phyloP scores from a whole-genome alignment of 2,329 filamentous ascomycete genomes.

The Lomentospora prolificans region DNA sequence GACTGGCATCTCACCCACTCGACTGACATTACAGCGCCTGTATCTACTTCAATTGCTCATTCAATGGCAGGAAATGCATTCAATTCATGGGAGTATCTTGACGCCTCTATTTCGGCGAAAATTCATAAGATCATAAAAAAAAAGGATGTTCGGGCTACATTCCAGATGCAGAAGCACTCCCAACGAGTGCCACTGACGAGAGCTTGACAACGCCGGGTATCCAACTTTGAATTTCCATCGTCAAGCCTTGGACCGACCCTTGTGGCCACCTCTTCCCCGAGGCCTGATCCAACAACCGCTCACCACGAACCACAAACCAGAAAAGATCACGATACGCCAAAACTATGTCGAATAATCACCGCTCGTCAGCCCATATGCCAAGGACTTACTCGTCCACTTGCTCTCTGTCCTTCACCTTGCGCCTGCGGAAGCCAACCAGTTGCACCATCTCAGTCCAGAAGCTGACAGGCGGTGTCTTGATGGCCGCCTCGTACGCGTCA shows the following conservation, averaged over 20 bases:
- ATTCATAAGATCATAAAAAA: neutral
- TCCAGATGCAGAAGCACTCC: neutral
- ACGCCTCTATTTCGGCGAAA: neutral
- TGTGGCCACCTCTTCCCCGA: neutral
- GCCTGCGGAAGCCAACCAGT: slow-evolving; percentile 28
- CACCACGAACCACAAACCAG: too few species aligned
- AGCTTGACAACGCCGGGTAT: neutral
- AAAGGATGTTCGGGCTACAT: neutral
- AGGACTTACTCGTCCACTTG: slow-evolving; percentile 16
- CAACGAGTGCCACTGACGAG: neutral
- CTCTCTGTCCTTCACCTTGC: slow-evolving; percentile 14
- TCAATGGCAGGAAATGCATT: neutral
- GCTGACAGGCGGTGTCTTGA: slow-evolving; percentile 36
- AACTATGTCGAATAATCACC: too few species aligned
- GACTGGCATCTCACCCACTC: too few species aligned
- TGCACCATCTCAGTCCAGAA: slow-evolving; percentile 47
- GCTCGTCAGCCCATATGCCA: too few species aligned
- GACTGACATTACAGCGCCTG: too few species aligned
- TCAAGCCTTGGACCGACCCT: neutral
- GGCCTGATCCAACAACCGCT: too few species aligned
- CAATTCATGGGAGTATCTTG: neutral
- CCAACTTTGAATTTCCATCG: neutral
- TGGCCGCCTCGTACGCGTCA: slow-evolving; percentile 45
- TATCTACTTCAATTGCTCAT: neutral
- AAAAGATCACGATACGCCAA: too few species aligned